Evolutionary conservation across 2,329 filamentous ascomycete genomes (phyloP).

Genomic region (Aplosporella prunicola): DNA sequence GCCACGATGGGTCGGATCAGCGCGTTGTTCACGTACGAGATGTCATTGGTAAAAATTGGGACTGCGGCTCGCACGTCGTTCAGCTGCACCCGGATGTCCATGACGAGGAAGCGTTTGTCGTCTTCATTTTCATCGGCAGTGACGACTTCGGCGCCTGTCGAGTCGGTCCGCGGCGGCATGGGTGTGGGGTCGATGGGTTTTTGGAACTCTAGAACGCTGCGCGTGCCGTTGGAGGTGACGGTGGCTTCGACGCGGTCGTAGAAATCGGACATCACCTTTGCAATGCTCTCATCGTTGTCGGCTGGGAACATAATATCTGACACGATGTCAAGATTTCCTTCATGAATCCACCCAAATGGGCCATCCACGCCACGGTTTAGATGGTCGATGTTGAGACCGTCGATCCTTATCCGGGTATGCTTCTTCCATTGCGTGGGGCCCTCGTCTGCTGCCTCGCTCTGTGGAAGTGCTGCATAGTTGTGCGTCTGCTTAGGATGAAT

Average conservation of each 20-base stretch:
- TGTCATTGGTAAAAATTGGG: conserved; percentile 80
- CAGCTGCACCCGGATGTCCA: conserved; percentile 89
- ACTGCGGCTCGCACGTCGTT: conserved; percentile 92
- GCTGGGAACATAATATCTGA: conserved; percentile 90
- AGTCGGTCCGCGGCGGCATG: neutral
- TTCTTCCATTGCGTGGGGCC: conserved; percentile 83
- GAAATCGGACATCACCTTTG: conserved; percentile 92
- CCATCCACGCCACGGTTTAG: conserved; percentile 88
- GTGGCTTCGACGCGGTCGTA: conserved; percentile 94
- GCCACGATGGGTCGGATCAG: conserved; percentile 92
- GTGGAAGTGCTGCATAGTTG: conserved; percentile 56
- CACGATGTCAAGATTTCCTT: conserved; percentile 93
- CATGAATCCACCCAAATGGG: conserved; percentile 94
- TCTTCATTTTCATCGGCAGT: conserved; percentile 31
- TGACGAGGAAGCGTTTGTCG: conserved; percentile 72
- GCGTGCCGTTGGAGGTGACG: conserved; percentile 66
- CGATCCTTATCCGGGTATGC: conserved; percentile 83
- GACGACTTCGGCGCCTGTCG: neutral
- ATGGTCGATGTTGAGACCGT: conserved; percentile 90
- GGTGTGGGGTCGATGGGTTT: neutral
- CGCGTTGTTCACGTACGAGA: conserved; percentile 94
- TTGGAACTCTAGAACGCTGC: conserved; percentile 23
- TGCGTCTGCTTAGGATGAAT: conserved; percentile 92
- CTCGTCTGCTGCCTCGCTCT: conserved; percentile 48
- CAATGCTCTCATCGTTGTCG: conserved; percentile 78